A percentile compares a stretch with the other conserved stretches of the same genome.
Evolutionary conservation across 2,329 filamentous ascomycete genomes (phyloP).

Genomic region (Talaromyces islandicus): DNA sequence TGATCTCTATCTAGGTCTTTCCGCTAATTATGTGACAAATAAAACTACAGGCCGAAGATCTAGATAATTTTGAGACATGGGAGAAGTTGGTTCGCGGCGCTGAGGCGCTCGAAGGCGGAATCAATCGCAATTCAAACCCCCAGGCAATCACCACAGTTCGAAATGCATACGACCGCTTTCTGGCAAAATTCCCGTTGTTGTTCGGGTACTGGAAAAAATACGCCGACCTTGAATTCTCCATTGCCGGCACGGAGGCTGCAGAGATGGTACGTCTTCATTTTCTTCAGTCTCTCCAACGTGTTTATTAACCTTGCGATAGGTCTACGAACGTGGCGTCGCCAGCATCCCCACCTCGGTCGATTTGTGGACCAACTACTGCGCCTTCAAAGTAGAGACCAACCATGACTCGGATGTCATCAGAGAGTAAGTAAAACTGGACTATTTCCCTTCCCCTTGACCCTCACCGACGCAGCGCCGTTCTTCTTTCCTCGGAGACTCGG

Average conservation of each 20-base stretch:
- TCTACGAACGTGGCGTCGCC: conserved; percentile 91
- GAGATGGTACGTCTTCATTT: conserved; percentile 66
- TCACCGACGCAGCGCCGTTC: conserved; percentile 35
- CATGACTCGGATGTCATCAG: conserved; percentile 91
- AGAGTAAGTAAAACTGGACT: conserved; percentile 84
- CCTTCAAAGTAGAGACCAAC: conserved; percentile 95
- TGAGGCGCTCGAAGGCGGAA: conserved; percentile 80
- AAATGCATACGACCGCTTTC: conserved; percentile 84
- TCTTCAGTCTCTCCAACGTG: conserved; percentile 3
- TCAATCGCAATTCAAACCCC: conserved; percentile 94
- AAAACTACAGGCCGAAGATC: conserved; percentile 54
- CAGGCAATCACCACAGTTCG: conserved; percentile 84
- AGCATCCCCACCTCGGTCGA: conserved; percentile 92
- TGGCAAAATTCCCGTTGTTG: conserved; percentile 88
- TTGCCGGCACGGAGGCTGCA: conserved; percentile 91
- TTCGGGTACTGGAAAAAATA: conserved; percentile 99
- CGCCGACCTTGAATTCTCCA: conserved; percentile 94
- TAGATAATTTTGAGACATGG: conserved; percentile 92
- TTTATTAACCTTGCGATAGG: conserved; percentile 43
- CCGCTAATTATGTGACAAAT: neutral
- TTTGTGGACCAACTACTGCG: conserved; percentile 94
- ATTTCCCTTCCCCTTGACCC: conserved; percentile 55
- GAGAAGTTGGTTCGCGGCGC: conserved; percentile 81
- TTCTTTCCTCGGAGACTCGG: conserved; percentile 23
- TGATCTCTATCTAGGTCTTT: neutral